phyloP scores from a whole-genome alignment of 2,329 filamentous ascomycete species.

The Pestalotiopsis sp. region DNA sequence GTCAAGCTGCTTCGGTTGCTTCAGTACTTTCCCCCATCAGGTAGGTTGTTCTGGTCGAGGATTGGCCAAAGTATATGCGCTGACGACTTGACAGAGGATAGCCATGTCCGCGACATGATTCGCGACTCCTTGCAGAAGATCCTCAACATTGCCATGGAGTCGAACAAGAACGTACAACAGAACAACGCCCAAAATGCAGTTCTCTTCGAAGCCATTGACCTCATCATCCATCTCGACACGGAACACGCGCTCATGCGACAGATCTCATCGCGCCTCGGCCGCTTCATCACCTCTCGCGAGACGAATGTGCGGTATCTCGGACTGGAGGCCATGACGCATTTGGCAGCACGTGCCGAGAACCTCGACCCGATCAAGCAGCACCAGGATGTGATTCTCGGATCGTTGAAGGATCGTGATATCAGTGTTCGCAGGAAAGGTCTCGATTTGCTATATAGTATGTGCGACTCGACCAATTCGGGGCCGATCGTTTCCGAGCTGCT shows the following conservation, averaged over 20 bases:
- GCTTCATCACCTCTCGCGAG: constrained; percentile 95
- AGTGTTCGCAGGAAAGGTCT: constrained; percentile 95
- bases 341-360: constrained; percentile 90
- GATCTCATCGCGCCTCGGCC: constrained; percentile 86
- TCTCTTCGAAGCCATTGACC: constrained; percentile 96
- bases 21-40: constrained; percentile 94
- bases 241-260: constrained; percentile 95
- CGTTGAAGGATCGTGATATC: constrained; percentile 92
- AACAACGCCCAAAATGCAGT: constrained; percentile 99
- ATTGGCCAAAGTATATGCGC: constrained; percentile 21
- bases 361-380: constrained; percentile 98
- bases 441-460: constrained; percentile 99
- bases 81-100: constrained; percentile 68
- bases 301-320: constrained; percentile 97
- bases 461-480: constrained; percentile 90
- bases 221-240: constrained; percentile 96
- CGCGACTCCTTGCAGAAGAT: constrained; percentile 90
- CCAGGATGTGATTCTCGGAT: constrained; percentile 93
- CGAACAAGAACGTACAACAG: constrained; percentile 97
- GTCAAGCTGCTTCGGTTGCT: constrained; percentile 89
- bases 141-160: constrained; percentile 86
- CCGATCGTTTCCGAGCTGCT: constrained; percentile 92
- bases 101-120: constrained; percentile 87
- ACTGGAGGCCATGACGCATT: constrained; percentile 96
- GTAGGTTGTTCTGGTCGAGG: constrained; percentile 48